A percentile compares a stretch with the other conserved stretches of the same genome.
Conservation (phyloP, 352 stramenopile species). For the Pythium dissimile region DNA sequence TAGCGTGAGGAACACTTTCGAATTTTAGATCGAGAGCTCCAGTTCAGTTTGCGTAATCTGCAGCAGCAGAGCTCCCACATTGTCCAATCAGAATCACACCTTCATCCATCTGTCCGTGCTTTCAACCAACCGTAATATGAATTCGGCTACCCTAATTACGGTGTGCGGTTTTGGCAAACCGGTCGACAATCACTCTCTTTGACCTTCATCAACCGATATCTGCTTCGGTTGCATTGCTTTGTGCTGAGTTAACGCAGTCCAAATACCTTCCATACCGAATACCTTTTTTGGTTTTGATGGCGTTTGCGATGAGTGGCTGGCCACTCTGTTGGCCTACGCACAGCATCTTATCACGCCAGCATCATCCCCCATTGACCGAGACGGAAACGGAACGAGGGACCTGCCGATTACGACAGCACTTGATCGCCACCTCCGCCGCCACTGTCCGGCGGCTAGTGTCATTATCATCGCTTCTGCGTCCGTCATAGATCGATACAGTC, state of each 20-base stretch:
- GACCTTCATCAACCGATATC: no score
- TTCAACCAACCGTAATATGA: no score
- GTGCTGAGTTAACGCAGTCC: no score
- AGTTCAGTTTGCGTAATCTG: no score
- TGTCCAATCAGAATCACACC: no score
- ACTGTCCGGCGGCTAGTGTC: no score
- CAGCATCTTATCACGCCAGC: slow-evolving; percentile 7
- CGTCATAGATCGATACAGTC: background rate
- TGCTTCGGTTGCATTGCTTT: no score
- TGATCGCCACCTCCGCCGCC: background rate
- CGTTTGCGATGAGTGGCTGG: background rate
- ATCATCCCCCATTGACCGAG: background rate
- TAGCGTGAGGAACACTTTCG: no score
- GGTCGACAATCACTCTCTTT: background rate
- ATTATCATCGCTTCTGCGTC: background rate
- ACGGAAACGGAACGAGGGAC: slow-evolving; percentile 4
- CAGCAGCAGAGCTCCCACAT: no score
- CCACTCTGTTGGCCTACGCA: background rate
- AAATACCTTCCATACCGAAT: background rate
- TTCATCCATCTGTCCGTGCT: slow-evolving; percentile 7
- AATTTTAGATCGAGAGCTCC: no score
- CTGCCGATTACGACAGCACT: slow-evolving; percentile 6
- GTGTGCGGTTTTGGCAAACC: background rate
- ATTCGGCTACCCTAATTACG: no score
- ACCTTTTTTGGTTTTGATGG: background rate